A percentile compares a stretch with the other conserved stretches of the same genome.
Evolutionary conservation across 208 protist species (phyloP).

Genomic region (Leishmania martiniquensis): DNA sequence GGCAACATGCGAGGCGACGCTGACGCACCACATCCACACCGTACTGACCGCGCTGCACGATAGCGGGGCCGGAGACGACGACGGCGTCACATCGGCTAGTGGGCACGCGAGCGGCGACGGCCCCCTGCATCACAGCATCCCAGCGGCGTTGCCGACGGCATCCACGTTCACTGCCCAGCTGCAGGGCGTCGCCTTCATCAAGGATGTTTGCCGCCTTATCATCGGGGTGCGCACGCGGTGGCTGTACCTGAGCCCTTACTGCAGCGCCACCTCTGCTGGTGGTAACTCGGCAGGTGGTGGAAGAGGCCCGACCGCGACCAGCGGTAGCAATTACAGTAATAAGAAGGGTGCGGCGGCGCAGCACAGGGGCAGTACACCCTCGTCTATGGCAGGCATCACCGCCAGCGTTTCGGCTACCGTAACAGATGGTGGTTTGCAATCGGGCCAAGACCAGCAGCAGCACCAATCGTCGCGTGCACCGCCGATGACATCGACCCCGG

Average conservation of each 20-base stretch:
- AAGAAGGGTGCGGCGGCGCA: not conserved
- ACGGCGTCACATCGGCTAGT: constrained; percentile 2
- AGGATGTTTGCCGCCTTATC: constrained; percentile 62
- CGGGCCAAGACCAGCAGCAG: constrained; percentile 17
- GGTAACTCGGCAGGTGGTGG: not conserved
- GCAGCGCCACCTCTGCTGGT: not conserved
- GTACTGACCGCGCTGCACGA: constrained; percentile 34
- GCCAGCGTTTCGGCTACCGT: constrained; percentile 16
- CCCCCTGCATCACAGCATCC: not conserved
- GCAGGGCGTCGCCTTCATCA: constrained; percentile 57
- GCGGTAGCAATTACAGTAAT: not conserved
- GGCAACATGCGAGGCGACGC: constrained; percentile 64
- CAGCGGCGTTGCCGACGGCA: not conserved
- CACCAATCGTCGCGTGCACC: not conserved
- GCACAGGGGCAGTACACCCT: constrained; percentile 3
- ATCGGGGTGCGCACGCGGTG: constrained; percentile 28
- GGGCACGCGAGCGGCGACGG: not conserved
- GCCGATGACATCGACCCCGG: not conserved
- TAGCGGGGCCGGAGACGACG: constrained; percentile 7
- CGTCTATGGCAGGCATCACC: constrained; percentile 29
- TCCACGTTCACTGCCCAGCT: constrained; percentile 49
- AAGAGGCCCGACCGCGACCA: not conserved
- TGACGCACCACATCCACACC: constrained; percentile 58
- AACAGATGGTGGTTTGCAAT: constrained; percentile 12
- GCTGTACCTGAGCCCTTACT: constrained; percentile 21